Conservation (phyloP, 164 flowering plant genomes). For the Akebia trifoliata region DNA sequence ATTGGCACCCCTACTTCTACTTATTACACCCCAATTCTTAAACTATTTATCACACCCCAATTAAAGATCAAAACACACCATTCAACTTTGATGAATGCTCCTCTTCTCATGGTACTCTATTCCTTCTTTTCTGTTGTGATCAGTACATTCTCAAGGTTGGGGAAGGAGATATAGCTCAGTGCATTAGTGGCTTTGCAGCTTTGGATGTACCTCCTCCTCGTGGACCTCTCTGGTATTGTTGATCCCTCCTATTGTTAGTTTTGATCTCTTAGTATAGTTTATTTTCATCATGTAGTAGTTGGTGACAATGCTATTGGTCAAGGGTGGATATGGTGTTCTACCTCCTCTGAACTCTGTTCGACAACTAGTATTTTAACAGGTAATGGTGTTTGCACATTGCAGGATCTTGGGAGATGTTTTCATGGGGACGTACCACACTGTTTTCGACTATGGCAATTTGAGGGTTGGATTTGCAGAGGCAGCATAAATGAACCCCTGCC, state of each 20-base stretch:
- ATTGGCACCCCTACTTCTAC: no score
- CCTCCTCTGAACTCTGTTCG: no score
- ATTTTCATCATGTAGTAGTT: background rate
- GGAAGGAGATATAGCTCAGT: slow-evolving; percentile 58
- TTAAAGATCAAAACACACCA: no score
- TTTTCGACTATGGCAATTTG: slow-evolving; percentile 46
- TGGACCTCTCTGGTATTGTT: slow-evolving; percentile 64
- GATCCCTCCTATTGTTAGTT: background rate
- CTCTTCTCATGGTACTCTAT: no score
- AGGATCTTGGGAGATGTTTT: slow-evolving; percentile 57
- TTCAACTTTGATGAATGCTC: no score
- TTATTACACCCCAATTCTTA: no score
- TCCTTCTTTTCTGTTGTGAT: slow-evolving; percentile 2
- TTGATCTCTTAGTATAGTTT: background rate
- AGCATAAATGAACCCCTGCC: no score
- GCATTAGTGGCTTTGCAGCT: slow-evolving; percentile 76
- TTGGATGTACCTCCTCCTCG: slow-evolving; percentile 68
- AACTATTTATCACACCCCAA: no score
- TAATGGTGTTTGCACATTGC: slow-evolving; percentile 7
- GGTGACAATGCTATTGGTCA: no score
- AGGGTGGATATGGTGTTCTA: no score
- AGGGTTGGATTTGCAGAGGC: slow-evolving; percentile 51
- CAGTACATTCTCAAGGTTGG: slow-evolving; percentile 72
- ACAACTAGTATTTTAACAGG: no score
- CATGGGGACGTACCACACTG: slow-evolving; percentile 52